A percentile compares a stretch with the other conserved stretches of the same genome.
phyloP scores from a whole-genome alignment of 2,329 filamentous ascomycete species.

The Aspergillus carbonarius region DNA sequence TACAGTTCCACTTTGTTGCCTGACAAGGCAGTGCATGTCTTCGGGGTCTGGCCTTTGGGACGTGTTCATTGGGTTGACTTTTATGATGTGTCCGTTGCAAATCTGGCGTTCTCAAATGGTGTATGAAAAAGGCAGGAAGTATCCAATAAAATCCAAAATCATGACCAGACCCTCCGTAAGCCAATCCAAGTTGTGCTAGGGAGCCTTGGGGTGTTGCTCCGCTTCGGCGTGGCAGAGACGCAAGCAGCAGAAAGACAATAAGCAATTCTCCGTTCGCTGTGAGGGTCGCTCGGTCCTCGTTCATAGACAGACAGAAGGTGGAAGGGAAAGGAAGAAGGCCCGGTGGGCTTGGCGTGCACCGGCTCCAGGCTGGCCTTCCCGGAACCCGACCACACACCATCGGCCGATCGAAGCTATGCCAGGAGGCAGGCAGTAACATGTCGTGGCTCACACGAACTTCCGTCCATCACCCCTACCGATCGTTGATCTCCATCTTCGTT shows the following conservation, averaged over 20 bases:
- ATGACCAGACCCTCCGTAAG: conserved; percentile 4
- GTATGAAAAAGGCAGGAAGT: conserved; percentile 42
- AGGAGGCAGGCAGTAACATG: background rate
- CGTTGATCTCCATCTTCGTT: background rate
- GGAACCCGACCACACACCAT: too few relatives aligned
- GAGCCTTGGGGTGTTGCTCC: background rate
- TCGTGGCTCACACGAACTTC: background rate
- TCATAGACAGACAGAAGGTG: background rate
- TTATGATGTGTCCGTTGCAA: conserved; percentile 37
- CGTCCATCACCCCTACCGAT: background rate
- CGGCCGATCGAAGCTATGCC: background rate
- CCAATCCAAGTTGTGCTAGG: background rate
- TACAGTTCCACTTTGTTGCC: conserved; percentile 39
- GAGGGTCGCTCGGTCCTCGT: background rate
- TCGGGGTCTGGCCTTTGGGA: conserved; percentile 40
- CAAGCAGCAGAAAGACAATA: background rate
- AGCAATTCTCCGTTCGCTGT: background rate
- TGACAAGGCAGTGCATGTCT: conserved; percentile 40
- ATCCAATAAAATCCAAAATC: conserved; percentile 18
- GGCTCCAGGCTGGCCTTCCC: too few relatives aligned
- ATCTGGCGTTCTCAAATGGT: conserved; percentile 40
- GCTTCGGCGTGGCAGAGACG: background rate
- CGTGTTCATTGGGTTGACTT: conserved; percentile 32
- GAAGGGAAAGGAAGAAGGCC: background rate
- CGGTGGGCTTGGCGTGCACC: background rate